phyloP scores from a whole-genome alignment of 768 basidiomycete species.

The Leccinum ochraceum region DNA sequence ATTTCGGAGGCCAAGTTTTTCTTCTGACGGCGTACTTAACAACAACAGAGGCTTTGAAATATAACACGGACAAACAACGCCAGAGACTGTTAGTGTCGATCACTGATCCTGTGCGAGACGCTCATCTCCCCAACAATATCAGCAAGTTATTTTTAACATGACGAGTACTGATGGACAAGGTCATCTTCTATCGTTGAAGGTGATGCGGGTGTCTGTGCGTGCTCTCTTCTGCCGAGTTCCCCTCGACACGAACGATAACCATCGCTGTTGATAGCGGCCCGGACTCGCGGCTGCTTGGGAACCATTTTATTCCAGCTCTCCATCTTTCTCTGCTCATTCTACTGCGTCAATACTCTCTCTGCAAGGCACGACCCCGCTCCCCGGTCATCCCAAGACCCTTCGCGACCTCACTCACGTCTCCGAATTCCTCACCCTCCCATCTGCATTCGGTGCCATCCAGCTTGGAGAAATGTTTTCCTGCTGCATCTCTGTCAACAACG shows the following conservation, averaged over 20 bases:
- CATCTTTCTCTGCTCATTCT: constrained; percentile 80
- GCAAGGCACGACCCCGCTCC: constrained; percentile 68
- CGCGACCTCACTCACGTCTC: constrained; percentile 79
- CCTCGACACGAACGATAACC: constrained; percentile 4
- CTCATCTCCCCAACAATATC: neutral
- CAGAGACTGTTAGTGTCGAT: neutral
- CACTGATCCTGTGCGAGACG: neutral
- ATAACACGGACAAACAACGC: constrained; percentile 28
- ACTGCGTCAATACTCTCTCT: constrained; percentile 76
- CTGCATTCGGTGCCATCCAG: constrained; percentile 84
- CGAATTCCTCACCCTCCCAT: constrained; percentile 77
- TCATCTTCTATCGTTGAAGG: constrained; percentile 77
- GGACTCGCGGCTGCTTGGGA: constrained; percentile 77
- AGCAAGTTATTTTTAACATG: neutral
- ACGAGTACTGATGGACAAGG: constrained; percentile 50
- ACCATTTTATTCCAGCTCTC: constrained; percentile 83
- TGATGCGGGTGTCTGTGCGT: constrained; percentile 87
- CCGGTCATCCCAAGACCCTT: constrained; percentile 79
- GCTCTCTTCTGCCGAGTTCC: constrained; percentile 1
- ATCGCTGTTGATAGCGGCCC: constrained; percentile 54
- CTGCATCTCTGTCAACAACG: constrained; percentile 81
- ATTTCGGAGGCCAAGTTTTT: no score
- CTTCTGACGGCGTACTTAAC: no score
- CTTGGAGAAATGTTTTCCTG: constrained; percentile 89
- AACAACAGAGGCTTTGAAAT: constrained; percentile 13